Base-by-base conservation (phyloP, 768 basidiomycete genomes). In the Leccinum broughii region DNA sequence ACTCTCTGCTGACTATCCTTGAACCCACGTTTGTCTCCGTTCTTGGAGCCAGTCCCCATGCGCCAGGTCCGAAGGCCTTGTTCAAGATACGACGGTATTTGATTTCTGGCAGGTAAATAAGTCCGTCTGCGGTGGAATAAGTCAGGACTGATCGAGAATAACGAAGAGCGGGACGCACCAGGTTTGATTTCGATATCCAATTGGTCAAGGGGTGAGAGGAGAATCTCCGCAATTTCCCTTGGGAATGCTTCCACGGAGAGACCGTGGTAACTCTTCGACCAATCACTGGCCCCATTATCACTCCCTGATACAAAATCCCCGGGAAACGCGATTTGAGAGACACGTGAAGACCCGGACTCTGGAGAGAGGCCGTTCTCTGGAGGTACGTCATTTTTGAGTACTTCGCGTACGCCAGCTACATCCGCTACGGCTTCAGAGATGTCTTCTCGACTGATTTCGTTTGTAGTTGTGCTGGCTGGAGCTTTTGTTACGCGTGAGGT, bases 41-140 rank as follows among this genome's bases (percentile, higher is more conserved):
- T 14, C 96, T 83, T 2, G 96, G 96, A 13, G 95, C 96, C 50
- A 98, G 83, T 11, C 96, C 96, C 96, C 96, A 98, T 6, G 89
- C 95, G 7, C 96, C 96, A 20, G 96, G 96, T 11, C 96, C 95
- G 68, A 98, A 98, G 0, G 96, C 94, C 66, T 82, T 87, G 78
- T 98, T 98, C 51, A 98, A 76, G 35, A 93, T 86, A 24, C 96
- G 85, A 17, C 96, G 84, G 69, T 98, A 98, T 71, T 97, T 96
- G 68, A 98, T 98, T 75, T 98, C 96, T 20, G 96, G 96, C 7
- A 98, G 85, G 75, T 98, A 98, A 11, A 97, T 77, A 46, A 98
- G 80, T 5, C 96, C 96, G 66, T 98, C 96, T 96, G 59, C 8
- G 6, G 22, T 48, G 37, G 57, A 62, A 17, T 22, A 53, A 7